Conservation (phyloP, 306 rosid genomes). For the Lathyrus aphaca region DNA sequence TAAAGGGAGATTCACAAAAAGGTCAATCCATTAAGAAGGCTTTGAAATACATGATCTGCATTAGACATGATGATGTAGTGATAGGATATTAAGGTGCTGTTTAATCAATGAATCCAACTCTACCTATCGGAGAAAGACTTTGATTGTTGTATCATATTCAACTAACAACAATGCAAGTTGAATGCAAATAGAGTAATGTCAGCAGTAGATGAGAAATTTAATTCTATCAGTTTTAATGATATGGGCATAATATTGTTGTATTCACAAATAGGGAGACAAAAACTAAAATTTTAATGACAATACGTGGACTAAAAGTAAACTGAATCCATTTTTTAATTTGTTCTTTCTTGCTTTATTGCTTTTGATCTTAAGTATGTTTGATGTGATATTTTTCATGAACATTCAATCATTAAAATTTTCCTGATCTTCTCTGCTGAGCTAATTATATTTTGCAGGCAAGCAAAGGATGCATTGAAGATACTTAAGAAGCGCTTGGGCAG, state of each 20-base stretch:
- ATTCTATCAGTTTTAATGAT: background rate
- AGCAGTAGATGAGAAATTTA: background rate
- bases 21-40: background rate
- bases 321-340: conserved; percentile 12
- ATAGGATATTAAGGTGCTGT: background rate
- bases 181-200: background rate
- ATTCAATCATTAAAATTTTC: conserved; percentile 27
- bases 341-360: conserved; percentile 19
- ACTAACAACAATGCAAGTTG: conserved; percentile 12
- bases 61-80: background rate
- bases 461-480: conserved; percentile 90
- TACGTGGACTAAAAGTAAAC: conserved; percentile 1
- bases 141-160: conserved; percentile 12
- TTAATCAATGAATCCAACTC: background rate
- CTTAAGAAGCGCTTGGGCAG: conserved; percentile 82
- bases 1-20: background rate
- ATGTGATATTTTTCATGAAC: conserved; percentile 12
- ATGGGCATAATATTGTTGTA: background rate
- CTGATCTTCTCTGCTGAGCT: conserved; percentile 34
- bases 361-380: conserved; percentile 33
- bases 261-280: background rate
- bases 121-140: background rate
- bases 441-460: conserved; percentile 73
- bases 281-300: conserved; percentile 2
- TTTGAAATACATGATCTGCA: conserved; percentile 3